Percentiles rank a stretch among this genome's conserved stretches.
Conservation (phyloP, 257 asterid species). For the Prunella vulgaris region DNA sequence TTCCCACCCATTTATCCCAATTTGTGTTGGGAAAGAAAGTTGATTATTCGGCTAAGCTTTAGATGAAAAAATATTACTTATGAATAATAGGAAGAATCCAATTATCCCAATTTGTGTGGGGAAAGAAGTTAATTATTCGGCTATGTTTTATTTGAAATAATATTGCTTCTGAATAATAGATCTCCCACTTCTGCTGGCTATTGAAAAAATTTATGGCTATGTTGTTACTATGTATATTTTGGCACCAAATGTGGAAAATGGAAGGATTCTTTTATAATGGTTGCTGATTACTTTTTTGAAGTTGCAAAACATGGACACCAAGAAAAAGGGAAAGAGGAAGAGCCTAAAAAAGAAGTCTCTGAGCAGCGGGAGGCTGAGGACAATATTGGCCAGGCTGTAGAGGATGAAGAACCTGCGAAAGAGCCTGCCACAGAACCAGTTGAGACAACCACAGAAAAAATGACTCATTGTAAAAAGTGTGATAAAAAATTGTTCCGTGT, state of each 20-base stretch:
- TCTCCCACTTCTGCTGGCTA: not conserved
- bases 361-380: constrained; percentile 26
- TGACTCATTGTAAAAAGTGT: no score
- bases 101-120: not conserved
- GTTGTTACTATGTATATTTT: not conserved
- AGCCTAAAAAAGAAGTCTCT: constrained; percentile 24
- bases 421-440: constrained; percentile 32
- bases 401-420: constrained; percentile 26
- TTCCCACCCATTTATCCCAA: not conserved
- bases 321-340: constrained; percentile 22
- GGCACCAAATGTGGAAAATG: not conserved
- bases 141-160: not conserved
- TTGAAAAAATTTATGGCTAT: not conserved
- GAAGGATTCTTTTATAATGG: not conserved
- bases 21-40: no score
- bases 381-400: constrained; percentile 13
- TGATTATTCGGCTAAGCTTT: no score
- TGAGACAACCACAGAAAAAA: constrained; percentile 25
- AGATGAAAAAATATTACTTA: no score
- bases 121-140: not conserved
- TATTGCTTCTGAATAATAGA: not conserved
- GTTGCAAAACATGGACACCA: constrained; percentile 36
- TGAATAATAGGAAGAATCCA: no score
- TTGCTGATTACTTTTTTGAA: constrained; percentile 11
- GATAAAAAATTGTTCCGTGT: no score